These are phyloP conservation scores for Cydonia oblonga DNA, from an alignment of 331 rosid species.

Conservation along the genomic window DNA sequence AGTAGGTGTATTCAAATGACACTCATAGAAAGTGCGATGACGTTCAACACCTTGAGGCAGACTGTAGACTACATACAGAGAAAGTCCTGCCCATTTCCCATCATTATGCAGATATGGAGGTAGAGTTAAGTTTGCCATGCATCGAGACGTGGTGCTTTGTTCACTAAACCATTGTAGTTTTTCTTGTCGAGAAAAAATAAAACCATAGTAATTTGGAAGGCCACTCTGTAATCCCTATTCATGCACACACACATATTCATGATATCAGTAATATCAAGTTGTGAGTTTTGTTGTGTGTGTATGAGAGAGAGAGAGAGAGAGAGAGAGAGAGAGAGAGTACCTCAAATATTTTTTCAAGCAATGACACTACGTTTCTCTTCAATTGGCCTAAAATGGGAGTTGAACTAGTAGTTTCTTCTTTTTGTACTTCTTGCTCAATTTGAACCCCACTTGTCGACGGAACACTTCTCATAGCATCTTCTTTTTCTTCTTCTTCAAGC, in stretches of 20 bases:
- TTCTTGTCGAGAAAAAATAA: background rate
- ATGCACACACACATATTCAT: background rate
- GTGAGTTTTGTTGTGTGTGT: background rate
- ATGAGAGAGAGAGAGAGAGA: background rate
- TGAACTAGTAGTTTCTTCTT: background rate
- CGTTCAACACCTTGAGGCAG: background rate
- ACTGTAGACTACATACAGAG: background rate
- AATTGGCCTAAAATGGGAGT: background rate
- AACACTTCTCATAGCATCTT: background rate
- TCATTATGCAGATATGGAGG: slow-evolving; percentile 11
- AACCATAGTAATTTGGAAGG: background rate
- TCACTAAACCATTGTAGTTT: background rate
- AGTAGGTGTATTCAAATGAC: background rate
- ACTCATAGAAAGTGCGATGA: background rate
- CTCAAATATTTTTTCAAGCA: slow-evolving; percentile 1
- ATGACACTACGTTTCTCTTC: background rate
- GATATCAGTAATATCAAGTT: background rate
- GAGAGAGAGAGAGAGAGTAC: background rate
- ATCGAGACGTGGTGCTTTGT: background rate
- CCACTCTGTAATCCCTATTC: background rate
- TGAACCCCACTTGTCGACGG: background rate
- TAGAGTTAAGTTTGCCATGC: background rate
- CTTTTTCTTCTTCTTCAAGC: background rate
- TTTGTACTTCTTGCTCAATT: background rate
- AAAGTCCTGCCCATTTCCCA: slow-evolving; percentile 12